phyloP scores from a whole-genome alignment of 371 early-diverging fungal species.

The Chytridium lagenaria region DNA sequence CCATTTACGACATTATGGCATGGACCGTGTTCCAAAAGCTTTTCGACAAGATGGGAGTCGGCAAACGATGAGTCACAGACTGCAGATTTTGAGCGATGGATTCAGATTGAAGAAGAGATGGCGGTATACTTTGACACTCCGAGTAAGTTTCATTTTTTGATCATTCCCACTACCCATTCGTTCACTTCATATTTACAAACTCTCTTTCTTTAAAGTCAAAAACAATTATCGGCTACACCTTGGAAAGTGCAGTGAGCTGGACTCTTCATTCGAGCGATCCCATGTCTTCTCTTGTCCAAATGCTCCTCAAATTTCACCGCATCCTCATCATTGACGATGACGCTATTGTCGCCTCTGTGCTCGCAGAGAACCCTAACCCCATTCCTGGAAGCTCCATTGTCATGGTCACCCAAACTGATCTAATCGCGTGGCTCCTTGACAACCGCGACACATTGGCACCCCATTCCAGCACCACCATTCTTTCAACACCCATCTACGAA shows the following conservation, averaged over 20 bases:
- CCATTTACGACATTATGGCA: slow-evolving; percentile 35
- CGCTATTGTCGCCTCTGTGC: slow-evolving; percentile 23
- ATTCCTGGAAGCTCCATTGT: slow-evolving; percentile 36
- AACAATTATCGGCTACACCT: slow-evolving; percentile 44
- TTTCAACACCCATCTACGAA: slow-evolving; percentile 24
- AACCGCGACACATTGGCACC: slow-evolving; percentile 22
- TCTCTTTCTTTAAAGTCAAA: slow-evolving; percentile 4
- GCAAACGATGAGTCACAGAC: slow-evolving; percentile 9
- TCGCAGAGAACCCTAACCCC: slow-evolving; percentile 21
- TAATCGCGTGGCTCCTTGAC: slow-evolving; percentile 41
- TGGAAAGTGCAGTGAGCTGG: slow-evolving; percentile 45
- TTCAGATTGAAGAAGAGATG: slow-evolving; percentile 27
- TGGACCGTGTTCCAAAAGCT: slow-evolving; percentile 52
- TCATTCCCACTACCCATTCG: not conserved
- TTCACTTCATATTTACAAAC: not conserved
- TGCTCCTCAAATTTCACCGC: slow-evolving; percentile 52
- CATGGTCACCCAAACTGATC: slow-evolving; percentile 51
- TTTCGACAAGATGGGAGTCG: slow-evolving; percentile 47
- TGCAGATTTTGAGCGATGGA: slow-evolving; percentile 25
- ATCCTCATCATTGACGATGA: slow-evolving; percentile 51
- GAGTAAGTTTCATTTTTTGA: not conserved
- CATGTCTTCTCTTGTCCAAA: slow-evolving; percentile 44
- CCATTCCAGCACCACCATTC: slow-evolving; percentile 8
- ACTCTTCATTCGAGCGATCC: slow-evolving; percentile 46
- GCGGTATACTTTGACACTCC: slow-evolving; percentile 35